Base-by-base conservation (phyloP, 23 red algal species). In the Pyropia haitanensis region DNA sequence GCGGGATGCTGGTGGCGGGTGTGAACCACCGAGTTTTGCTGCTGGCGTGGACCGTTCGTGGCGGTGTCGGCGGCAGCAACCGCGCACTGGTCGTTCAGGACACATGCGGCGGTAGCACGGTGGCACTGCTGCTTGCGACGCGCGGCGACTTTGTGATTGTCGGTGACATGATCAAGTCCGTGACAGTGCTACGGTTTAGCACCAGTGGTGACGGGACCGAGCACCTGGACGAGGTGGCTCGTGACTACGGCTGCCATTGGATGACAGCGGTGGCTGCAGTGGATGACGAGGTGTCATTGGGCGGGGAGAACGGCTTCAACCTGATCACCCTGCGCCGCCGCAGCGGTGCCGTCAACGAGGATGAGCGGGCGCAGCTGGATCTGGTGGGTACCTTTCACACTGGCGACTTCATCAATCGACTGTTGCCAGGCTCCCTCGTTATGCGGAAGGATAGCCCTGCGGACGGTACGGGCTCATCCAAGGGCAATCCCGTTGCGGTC, bases 131-230 rank as follows among this genome's bases (percentile, higher is more conserved):
- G 22, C 28, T 96, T 16, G 71, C 71, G 67, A 50, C 73, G 23
- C 75, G 84, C 23, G 91, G 91, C 22, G 77, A 96, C 61, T 88
- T 88, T 49, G 62, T 96, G 14, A 59, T 96, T 50, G 83, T 96
- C 3, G 94, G 94, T 6, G 94, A 98, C 66, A 19, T 98, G 55
- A 65, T 83, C 26, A 74, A 76, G 61, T 98, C 94, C 3, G 65
- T 98, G 5, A 64, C 68, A 7, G 49, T 98, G 14, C 67, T 98
- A n/a, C 52, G 70, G 32, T 75, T 61, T 31, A 63, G 61, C 50
- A 73, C 76, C 28, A 10, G 65, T 10, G 81, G 66, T 14, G 79
- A 73, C 60, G 20, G 39, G 21, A 80, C 57, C 28, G 69, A 70
- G 61, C 73, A 56, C 27, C 81, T 96, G 20, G 80, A 96, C 60